These are phyloP conservation scores for Epichloe typhina DNA, from an alignment of 2,329 filamentous ascomycete species.

Conservation along the genomic window DNA sequence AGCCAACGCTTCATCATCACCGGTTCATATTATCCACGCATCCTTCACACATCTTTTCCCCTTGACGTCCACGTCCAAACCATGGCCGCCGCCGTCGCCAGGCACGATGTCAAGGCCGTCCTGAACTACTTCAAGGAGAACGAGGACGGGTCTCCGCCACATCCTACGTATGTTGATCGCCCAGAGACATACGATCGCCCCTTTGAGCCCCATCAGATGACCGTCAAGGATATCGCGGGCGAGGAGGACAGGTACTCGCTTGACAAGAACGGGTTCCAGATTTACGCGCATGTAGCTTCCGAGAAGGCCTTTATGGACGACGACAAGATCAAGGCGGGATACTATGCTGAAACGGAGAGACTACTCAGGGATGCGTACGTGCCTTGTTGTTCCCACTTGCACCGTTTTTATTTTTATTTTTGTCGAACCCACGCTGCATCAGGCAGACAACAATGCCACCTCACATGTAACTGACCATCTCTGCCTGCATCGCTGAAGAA, in stretches of 20 bases:
- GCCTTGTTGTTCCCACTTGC: background rate
- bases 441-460: too few relatives aligned
- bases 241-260: slow-evolving; percentile 22
- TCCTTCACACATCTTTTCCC: too few relatives aligned
- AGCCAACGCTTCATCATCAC: too few relatives aligned
- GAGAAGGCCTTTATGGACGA: slow-evolving; percentile 37
- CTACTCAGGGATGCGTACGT: slow-evolving; percentile 46
- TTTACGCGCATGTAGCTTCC: slow-evolving; percentile 14
- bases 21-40: too few relatives aligned
- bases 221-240: slow-evolving; percentile 23
- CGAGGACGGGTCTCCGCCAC: slow-evolving; percentile 27
- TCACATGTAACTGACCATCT: too few relatives aligned
- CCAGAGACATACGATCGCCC: slow-evolving; percentile 23
- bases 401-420: too few relatives aligned
- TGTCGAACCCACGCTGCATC: too few relatives aligned
- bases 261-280: slow-evolving; percentile 26
- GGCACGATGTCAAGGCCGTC: slow-evolving; percentile 19
- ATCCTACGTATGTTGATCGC: slow-evolving; percentile 20
- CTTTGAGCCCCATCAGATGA: slow-evolving; percentile 13
- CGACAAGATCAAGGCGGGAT: slow-evolving; percentile 44
- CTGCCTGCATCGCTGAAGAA: slow-evolving; percentile 22
- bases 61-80: background rate
- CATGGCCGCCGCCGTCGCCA: slow-evolving; percentile 12
- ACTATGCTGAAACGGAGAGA: slow-evolving; percentile 61
- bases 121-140: slow-evolving; percentile 28